Evolutionary conservation across 2,329 filamentous ascomycete species (phyloP).

Genomic region (Coleophoma crateriformis): DNA sequence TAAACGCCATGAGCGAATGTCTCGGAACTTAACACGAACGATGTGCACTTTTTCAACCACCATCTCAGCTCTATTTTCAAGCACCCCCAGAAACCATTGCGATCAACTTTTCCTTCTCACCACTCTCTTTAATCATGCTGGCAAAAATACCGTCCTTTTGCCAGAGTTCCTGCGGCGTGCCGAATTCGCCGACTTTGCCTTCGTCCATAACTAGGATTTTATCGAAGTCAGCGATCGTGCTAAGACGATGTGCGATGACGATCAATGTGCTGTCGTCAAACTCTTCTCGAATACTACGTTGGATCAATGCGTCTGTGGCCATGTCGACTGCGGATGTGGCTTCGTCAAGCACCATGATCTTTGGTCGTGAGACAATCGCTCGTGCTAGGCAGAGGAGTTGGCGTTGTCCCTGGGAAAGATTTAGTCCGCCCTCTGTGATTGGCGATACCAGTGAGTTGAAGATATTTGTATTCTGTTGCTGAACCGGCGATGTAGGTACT

Average conservation of each 20-base stretch:
- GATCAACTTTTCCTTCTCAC: constrained; percentile 36
- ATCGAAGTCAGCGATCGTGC: constrained; percentile 71
- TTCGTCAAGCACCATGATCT: constrained; percentile 77
- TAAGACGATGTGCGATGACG: constrained; percentile 69
- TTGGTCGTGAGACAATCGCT: constrained; percentile 65
- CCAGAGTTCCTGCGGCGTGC: constrained; percentile 56
- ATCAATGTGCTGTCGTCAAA: constrained; percentile 64
- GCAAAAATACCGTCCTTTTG: constrained; percentile 44
- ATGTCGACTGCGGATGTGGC: constrained; percentile 76
- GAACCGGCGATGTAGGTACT: constrained; percentile 24
- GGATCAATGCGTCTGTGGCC: constrained; percentile 68
- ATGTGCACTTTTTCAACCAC: too few relatives aligned
- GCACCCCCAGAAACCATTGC: background rate
- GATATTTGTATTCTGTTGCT: constrained; percentile 53
- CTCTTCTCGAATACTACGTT: constrained; percentile 66
- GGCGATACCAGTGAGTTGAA: constrained; percentile 57
- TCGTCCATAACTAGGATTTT: constrained; percentile 64
- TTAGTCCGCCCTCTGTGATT: constrained; percentile 67
- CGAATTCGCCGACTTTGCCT: constrained; percentile 61
- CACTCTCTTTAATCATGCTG: constrained; percentile 54
- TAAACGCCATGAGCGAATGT: too few relatives aligned
- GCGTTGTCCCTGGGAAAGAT: constrained; percentile 70
- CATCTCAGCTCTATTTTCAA: too few relatives aligned
- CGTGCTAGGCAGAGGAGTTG: constrained; percentile 71
- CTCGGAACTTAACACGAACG: too few relatives aligned